Conservation (phyloP, 75 land plant genomes). For the Isoetes taiwanensis region DNA sequence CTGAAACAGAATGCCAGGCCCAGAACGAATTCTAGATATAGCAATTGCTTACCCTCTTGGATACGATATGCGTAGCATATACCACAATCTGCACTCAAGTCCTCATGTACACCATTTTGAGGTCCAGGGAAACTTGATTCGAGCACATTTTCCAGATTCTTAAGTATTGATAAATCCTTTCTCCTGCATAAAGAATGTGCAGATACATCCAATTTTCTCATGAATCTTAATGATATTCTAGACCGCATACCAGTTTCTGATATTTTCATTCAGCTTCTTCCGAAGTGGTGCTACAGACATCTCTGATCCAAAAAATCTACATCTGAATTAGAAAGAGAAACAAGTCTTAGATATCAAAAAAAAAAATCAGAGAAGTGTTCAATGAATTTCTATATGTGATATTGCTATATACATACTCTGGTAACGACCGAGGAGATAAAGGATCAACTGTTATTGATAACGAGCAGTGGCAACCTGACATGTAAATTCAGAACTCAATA, state of each 20-base stretch:
- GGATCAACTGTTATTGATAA: conserved; percentile 33
- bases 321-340: conserved; percentile 15
- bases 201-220: background rate
- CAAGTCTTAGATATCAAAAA: background rate
- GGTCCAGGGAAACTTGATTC: conserved; percentile 43
- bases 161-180: conserved; percentile 25
- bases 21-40: background rate
- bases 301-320: conserved; percentile 37
- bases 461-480: conserved; percentile 40
- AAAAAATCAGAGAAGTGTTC: background rate
- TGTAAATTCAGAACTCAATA: background rate
- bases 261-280: conserved; percentile 20
- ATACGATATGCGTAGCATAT: conserved; percentile 75
- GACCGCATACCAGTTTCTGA: conserved; percentile 21
- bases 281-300: conserved; percentile 21
- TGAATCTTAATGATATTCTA: background rate
- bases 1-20: background rate
- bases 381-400: background rate
- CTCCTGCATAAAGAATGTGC: conserved; percentile 20
- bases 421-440: conserved; percentile 30
- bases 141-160: conserved; percentile 42
- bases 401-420: conserved; percentile 22
- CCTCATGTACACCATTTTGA: conserved; percentile 19
- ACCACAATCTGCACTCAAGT: conserved; percentile 62
- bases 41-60: conserved; percentile 42